Evolutionary conservation across 2,329 filamentous ascomycete genomes (phyloP).

Genomic region (Xylaria digitata): DNA sequence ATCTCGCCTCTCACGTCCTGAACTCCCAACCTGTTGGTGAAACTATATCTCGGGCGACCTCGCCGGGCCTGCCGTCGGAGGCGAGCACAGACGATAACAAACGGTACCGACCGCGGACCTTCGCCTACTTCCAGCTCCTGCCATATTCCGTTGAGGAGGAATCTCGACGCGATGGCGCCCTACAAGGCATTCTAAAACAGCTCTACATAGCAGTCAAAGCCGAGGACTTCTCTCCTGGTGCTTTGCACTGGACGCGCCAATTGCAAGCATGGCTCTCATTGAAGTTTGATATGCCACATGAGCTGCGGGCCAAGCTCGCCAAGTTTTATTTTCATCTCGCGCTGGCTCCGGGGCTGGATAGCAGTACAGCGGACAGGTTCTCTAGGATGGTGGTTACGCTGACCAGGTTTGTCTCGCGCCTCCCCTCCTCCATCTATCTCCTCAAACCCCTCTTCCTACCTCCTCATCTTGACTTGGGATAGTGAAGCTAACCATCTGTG

Average conservation of each 20-base stretch:
- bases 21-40: constrained; percentile 62
- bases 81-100: constrained; percentile 63
- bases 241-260: constrained; percentile 96
- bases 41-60: constrained; percentile 86
- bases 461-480: constrained; percentile 18
- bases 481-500: constrained; percentile 23
- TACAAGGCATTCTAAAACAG: constrained; percentile 90
- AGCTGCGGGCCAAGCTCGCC: constrained; percentile 83
- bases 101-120: constrained; percentile 87
- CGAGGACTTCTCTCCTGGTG: constrained; percentile 93
- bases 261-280: constrained; percentile 93
- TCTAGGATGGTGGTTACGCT: constrained; percentile 95
- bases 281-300: constrained; percentile 95
- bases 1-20: constrained; percentile 54
- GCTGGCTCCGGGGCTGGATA: constrained; percentile 88
- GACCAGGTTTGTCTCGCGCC: constrained; percentile 76
- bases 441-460: not conserved
- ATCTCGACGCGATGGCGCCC: constrained; percentile 77
- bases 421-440: not conserved
- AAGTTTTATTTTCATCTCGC: constrained; percentile 95
- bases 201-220: constrained; percentile 92
- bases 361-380: constrained; percentile 85
- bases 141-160: constrained; percentile 91
- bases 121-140: constrained; percentile 89
- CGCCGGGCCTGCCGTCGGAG: constrained; percentile 74